phyloP scores from a whole-genome alignment of 495 filamentous ascomycete species.

The Staphylotrichum tortipilum region DNA sequence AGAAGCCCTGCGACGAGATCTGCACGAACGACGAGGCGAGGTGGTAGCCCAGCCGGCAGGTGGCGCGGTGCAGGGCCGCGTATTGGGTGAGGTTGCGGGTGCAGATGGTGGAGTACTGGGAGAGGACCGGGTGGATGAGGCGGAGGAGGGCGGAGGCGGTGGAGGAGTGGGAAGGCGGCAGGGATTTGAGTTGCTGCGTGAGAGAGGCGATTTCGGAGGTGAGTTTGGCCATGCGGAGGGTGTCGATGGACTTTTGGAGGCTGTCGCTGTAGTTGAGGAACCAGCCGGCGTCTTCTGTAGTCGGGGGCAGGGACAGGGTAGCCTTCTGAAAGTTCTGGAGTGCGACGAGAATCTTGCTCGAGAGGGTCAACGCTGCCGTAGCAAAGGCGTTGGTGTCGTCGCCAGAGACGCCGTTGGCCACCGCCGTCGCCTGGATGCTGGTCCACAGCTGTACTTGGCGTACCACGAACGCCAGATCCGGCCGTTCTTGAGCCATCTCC shows the following conservation, averaged over 20 bases:
- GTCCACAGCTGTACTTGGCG: constrained; percentile 50
- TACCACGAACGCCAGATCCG: constrained; percentile 55
- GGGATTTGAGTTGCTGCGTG: constrained; percentile 37
- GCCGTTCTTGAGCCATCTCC: constrained; percentile 36
- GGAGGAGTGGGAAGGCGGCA: constrained; percentile 38
- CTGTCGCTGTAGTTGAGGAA: constrained; percentile 51
- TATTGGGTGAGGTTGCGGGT: constrained; percentile 43
- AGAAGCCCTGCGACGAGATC: constrained; percentile 79
- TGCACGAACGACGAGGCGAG: constrained; percentile 67
- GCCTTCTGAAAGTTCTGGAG: constrained; percentile 59
- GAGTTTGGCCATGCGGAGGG: constrained; percentile 50
- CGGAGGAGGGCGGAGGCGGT: constrained; percentile 53
- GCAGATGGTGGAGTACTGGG: constrained; percentile 60
- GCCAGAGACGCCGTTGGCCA: constrained; percentile 10
- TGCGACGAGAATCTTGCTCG: constrained; percentile 59
- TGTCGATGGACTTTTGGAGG: constrained; percentile 47
- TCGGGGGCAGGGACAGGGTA: constrained; percentile 33
- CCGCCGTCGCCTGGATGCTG: constrained; percentile 8
- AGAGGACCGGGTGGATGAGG: constrained; percentile 61
- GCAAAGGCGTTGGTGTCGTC: constrained; percentile 21
- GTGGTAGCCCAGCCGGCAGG: constrained; percentile 63
- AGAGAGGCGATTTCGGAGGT: constrained; percentile 36
- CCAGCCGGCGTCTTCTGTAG: constrained; percentile 54
- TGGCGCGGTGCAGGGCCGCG: constrained; percentile 52
- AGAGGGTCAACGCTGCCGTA: constrained; percentile 48